These are phyloP conservation scores for Aspergillus amoenus DNA, from an alignment of 2,329 filamentous ascomycete genomes.

Conservation along the genomic window DNA sequence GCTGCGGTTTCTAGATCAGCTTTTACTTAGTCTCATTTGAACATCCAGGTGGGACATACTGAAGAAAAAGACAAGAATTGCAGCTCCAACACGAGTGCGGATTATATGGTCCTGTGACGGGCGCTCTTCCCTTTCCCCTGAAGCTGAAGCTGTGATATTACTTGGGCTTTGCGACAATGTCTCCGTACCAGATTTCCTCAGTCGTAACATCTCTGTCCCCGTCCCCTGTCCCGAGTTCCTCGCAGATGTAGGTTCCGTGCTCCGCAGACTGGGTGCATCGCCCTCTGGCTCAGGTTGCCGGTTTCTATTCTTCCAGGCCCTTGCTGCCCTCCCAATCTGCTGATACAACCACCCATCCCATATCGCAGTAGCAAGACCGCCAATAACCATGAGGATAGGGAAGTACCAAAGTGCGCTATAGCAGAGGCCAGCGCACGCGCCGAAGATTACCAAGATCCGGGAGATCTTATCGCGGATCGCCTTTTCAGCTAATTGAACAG, in stretches of 20 bases:
- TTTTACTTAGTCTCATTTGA: background rate
- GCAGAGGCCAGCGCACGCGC: constrained; percentile 63
- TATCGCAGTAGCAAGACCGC: constrained; percentile 53
- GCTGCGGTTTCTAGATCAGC: constrained; percentile 13
- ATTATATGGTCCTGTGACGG: constrained; percentile 19
- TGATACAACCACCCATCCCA: constrained; percentile 59
- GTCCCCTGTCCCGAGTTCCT: too few relatives aligned
- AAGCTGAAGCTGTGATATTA: too few relatives aligned
- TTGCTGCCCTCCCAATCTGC: constrained; percentile 35
- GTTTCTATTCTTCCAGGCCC: constrained; percentile 20
- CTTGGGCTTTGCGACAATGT: too few relatives aligned
- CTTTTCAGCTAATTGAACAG: constrained; percentile 66
- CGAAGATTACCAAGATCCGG: constrained; percentile 62
- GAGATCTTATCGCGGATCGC: constrained; percentile 66
- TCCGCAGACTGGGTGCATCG: background rate
- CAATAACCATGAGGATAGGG: constrained; percentile 60
- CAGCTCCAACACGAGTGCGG: constrained; percentile 36
- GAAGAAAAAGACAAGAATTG: constrained; percentile 51
- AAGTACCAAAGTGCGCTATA: constrained; percentile 78
- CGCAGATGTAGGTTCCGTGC: background rate
- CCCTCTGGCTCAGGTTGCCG: constrained; percentile 16
- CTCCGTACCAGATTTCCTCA: background rate
- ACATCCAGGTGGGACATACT: background rate
- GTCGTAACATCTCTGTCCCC: constrained; percentile 8
- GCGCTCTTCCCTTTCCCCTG: too few relatives aligned